phyloP scores from a whole-genome alignment of 345 rosid genomes.

The Toxicodendron radicans region DNA sequence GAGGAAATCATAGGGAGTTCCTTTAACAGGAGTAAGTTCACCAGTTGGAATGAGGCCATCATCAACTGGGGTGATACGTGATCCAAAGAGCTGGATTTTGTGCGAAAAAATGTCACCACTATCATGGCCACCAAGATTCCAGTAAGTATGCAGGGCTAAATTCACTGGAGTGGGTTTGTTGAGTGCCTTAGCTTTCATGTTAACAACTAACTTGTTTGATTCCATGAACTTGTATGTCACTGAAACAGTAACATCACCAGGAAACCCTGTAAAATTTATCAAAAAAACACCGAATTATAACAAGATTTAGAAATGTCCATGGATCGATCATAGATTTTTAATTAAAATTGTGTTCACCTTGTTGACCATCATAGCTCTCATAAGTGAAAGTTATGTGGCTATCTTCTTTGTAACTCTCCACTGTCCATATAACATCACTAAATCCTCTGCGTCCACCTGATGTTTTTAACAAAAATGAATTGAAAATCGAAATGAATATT shows the following conservation, averaged over 20 bases:
- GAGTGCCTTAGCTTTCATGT: conserved; percentile 57
- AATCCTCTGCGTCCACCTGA: conserved; percentile 81
- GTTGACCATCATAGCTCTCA: conserved; percentile 64
- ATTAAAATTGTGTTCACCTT: conserved; percentile 43
- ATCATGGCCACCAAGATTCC: conserved; percentile 75
- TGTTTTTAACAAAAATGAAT: background rate
- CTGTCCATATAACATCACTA: conserved; percentile 65
- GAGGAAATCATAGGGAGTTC: conserved; percentile 72
- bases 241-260: conserved; percentile 56
- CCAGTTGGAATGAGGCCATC: conserved; percentile 79
- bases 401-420: conserved; percentile 31
- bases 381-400: conserved; percentile 60
- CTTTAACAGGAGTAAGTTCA: conserved; percentile 31
- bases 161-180: conserved; percentile 71
- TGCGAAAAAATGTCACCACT: conserved; percentile 70
- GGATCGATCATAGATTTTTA: background rate
- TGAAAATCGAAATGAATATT: background rate
- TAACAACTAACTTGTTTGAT: conserved; percentile 47
- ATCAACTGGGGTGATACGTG: conserved; percentile 62
- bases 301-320: background rate
- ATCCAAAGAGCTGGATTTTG: conserved; percentile 50
- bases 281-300: too few relatives aligned
- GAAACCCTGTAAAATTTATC: conserved; percentile 53
- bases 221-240: conserved; percentile 64
- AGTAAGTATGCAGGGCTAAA: conserved; percentile 74